Evolutionary conservation across 805 yeast genomes (phyloP), one percentile per base, ranked within the genome.

Genomic region (Kodamaea laetipori): DNA sequence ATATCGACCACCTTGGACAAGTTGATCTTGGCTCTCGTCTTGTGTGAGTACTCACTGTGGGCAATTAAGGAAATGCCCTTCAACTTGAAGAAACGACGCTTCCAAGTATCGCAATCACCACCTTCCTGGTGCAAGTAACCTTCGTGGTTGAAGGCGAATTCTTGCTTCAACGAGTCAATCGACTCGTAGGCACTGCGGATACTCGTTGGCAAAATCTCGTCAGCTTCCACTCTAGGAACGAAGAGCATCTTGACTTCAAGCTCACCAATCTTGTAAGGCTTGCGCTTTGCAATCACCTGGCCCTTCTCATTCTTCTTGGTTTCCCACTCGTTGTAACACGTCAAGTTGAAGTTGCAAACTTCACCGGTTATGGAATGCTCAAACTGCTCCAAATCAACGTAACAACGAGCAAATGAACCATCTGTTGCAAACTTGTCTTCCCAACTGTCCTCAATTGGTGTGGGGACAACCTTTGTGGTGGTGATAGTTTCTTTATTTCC

Each of bases 61-160:
- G 96, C 96, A 42, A 82, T 72, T 52, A 90, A 67, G 26, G 81
- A 78, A 6, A 81, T 76, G 0, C 92, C 95, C 36, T 76, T 69
- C n/a, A 90, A 69, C 50, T 77, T 82, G 67, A 84, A 89, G 65
- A 64, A 87, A 45, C 97, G 74, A 51, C 85, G 78, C 52, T 86
- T 79, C 81, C 90, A 80, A 21, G 73, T 68, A 11, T 74, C 77
- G 52, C 94, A 78, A 66, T 90, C 98, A 7, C 97, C 97, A 13
- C 98, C 98, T 56, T 84, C 88, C 65, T 90, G 98, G 54, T 81
- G 80, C 66, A 92, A 67, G 55, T 70, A 82, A 0, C 97, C 97
- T 57, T 85, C 84, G 55, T 68, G 67, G 1, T 37, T 33, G 13
- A 54, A 36, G 7, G 51, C 37, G 6, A 53, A 38, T 43, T 69